Base-by-base conservation (phyloP, 768 basidiomycete genomes). In the Lactarius pseudohatsudake region DNA sequence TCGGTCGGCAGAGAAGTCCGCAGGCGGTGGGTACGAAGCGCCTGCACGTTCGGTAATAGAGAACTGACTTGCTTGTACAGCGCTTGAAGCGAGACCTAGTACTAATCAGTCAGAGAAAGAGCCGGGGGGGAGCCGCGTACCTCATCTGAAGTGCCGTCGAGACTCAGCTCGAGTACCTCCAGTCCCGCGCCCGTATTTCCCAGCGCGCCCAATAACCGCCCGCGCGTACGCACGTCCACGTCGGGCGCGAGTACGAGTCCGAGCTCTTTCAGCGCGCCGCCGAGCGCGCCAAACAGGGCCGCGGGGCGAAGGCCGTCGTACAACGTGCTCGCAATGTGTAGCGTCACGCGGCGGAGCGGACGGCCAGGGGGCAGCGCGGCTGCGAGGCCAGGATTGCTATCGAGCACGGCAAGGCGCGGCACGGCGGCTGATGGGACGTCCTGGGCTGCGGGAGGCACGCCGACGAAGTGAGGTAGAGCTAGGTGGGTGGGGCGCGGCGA, bases 1-100 rank as follows among this genome's bases (percentile, higher is more conserved):
- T 80, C 74, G 71, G 80, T 11, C 75, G 81, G 64, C 69, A 80
- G 58, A 74, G 76, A 10, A 80, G 81, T 62, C 75, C 77, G 22
- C 58, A 78, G 60, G 20, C 71, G 70, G 40, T 77, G 72, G 0
- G 71, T 71, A 41, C 55, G 73, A 18, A 78, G 72, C 5, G 71
- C 72, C n/a, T 62, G 71, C 56, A 73, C 73, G 26, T 73, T 72
- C 3, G 74, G n/a, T n/a, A n/a, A n/a, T n/a, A n/a, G n/a, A n/a
- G n/a, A n/a, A n/a, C n/a, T n/a, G n/a, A n/a, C n/a, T n/a, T n/a
- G n/a, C n/a, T n/a, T n/a, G n/a, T n/a, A n/a, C n/a, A n/a, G n/a
- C n/a, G n/a, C n/a, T n/a, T n/a, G n/a, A n/a, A n/a, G n/a, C n/a
- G n/a, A n/a, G n/a, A n/a, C n/a, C n/a, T n/a, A n/a, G n/a, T n/a